Evolutionary conservation across 2,329 filamentous ascomycete species (phyloP), one percentile per base, ranked within the genome.

Genomic region (Ophiocordyceps polyrhachis-furcata): DNA sequence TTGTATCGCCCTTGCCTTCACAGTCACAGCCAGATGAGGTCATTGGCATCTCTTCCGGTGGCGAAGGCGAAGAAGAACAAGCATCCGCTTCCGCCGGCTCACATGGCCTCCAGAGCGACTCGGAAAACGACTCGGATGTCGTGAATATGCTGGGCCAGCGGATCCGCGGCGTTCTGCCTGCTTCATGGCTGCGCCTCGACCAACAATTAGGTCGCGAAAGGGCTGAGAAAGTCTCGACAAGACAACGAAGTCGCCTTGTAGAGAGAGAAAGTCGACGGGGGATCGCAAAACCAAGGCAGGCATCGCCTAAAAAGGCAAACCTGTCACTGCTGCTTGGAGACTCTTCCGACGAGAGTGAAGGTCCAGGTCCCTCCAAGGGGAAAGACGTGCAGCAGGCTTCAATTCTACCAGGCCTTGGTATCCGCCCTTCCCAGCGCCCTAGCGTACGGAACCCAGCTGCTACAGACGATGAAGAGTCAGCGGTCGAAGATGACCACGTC

Each of bases 121-220:
- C 62, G 11, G 59, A 60, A 32, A 66, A 60, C 43, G 68, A 67
- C 4, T 60, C 61, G 2, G 65, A 71, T 21, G 53, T 61, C 13
- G 61, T 60, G n/a, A 56, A 63, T 23, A 55, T 53, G 19, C 60
- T 64, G 46, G 62, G 62, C 32, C 68, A 59, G 44, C 64, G 66
- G 44, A 74, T 81, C 42, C 67, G 67, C 44, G 76, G 76, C 20
- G 76, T 81, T 8, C 64, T 81, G 41, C 77, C 77, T 37, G 77
- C 77, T n/a, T 81, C 77, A 6, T 80, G 76, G 71, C 64, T 81
- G 45, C 69, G 76, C 40, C 56, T 81, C 21, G 74, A 79, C 52
- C 69, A 73, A 46, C 62, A 68, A 45, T 49, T 59, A 28, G 58
- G 53, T 50, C 54, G 54, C 15, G 52, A 55, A 46, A 62, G 58